A percentile compares a stretch with the other conserved stretches of the same genome.
Conservation (phyloP, 768 basidiomycete species). For the Neoboletus subvelutipes region DNA sequence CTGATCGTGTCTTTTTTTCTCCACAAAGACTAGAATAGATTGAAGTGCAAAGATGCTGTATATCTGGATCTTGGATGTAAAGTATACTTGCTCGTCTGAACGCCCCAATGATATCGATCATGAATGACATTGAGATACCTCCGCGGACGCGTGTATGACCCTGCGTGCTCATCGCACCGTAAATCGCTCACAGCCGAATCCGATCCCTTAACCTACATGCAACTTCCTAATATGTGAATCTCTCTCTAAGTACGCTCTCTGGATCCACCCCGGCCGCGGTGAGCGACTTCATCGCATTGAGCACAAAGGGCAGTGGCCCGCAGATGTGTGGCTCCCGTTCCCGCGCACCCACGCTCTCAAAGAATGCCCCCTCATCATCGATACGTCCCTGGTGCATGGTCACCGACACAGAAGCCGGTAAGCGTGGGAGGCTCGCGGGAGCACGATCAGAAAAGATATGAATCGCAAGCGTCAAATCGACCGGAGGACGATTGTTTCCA, state of each 20-base stretch:
- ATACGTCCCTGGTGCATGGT: conserved; percentile 19
- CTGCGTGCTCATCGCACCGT: background rate
- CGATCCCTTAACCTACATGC: background rate
- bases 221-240: conserved; percentile 26
- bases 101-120: background rate
- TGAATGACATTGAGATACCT: background rate
- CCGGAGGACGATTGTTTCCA: background rate
- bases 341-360: conserved; percentile 17
- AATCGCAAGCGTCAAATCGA: conserved; percentile 18
- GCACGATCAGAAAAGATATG: conserved; percentile 15
- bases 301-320: conserved; percentile 26
- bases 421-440: background rate
- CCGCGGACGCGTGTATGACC: background rate
- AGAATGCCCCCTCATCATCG: conserved; percentile 19
- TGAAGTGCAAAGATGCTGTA: background rate
- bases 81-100: background rate
- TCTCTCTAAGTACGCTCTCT: conserved; percentile 23
- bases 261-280: conserved; percentile 22
- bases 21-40: background rate
- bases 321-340: conserved; percentile 22
- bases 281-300: conserved; percentile 24
- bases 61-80: background rate
- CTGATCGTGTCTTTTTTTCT: background rate
- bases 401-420: conserved; percentile 12
- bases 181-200: background rate